These are phyloP conservation scores for Digitaria exilis DNA, from an alignment of 202 grass and related monocot genomes.

Conservation along the genomic window DNA sequence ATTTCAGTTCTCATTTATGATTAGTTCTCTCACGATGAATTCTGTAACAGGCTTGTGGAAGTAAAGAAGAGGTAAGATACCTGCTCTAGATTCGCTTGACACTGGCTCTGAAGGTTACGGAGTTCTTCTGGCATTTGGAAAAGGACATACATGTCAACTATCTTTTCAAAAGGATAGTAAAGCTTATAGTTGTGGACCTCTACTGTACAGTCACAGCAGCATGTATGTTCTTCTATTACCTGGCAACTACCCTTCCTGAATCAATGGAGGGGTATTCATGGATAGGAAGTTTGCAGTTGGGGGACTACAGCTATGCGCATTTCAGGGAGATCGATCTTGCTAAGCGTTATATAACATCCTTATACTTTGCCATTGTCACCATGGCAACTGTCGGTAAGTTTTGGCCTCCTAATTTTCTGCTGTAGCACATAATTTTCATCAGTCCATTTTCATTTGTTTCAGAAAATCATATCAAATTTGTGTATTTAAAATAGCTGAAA, in stretches of 20 bases:
- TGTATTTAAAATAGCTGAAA: conserved; percentile 13
- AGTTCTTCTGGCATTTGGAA: conserved; percentile 72
- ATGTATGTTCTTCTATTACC: conserved; percentile 97
- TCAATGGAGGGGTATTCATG: conserved; percentile 91
- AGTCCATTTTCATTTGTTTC: neutral
- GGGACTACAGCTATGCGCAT: conserved; percentile 67
- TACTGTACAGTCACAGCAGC: conserved; percentile 94
- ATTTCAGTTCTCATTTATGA: neutral
- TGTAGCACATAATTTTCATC: neutral
- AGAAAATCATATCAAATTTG: neutral
- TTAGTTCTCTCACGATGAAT: neutral
- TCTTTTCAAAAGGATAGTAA: conserved; percentile 94
- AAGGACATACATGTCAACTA: conserved; percentile 99
- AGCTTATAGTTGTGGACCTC: conserved; percentile 94
- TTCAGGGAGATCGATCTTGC: conserved; percentile 93
- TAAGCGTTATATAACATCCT: conserved; percentile 77
- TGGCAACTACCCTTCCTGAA: conserved; percentile 85
- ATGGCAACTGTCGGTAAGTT: conserved; percentile 97
- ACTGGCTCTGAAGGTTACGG: conserved; percentile 61
- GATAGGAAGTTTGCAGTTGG: conserved; percentile 88
- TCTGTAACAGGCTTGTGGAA: conserved; percentile 62
- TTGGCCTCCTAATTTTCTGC: neutral
- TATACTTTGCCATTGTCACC: conserved; percentile 98
- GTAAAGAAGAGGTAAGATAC: conserved; percentile 86
- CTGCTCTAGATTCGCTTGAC: conserved; percentile 88